Evolutionary conservation across 345 rosid species (phyloP), one percentile per base, ranked within the genome.

Genomic region (Syzygium oleosum): DNA sequence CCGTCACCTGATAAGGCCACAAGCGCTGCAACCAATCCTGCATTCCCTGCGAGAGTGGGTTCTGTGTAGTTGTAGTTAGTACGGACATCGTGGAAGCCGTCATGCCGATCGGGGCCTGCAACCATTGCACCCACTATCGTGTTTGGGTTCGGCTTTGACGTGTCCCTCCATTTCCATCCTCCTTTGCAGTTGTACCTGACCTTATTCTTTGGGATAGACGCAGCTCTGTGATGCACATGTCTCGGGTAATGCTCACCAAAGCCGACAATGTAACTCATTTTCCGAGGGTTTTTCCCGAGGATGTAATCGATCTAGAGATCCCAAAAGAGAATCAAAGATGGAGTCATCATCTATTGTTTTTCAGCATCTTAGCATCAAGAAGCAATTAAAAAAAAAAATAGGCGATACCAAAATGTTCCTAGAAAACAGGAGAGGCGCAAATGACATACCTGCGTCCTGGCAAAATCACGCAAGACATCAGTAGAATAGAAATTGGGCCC

Each of bases 101-200:
- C 99, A 3, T 84, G 97, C 91, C 90, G 94, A 90, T 97, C 99
- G 38, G 99, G 99, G 58, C 99, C 99, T 58, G 99, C 99, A 91
- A 98, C 99, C 99, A 98, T 96, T 84, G 99, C 99, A 89, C 99
- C 99, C 51, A 94, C 94, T 19, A 97, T 27, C 1, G 93, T 94
- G 89, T 98, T 97, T 4, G 99, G 99, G 92, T 97, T 94, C 77
- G 99, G 96, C 88, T 94, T 96, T 68, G 90, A 87, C 61, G 91
- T 90, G 93, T 98, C 99, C 92, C 98, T 94, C 98, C 96, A 98
- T 90, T 96, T 96, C 98, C 98, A 96, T 86, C 99, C 99, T 41
- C 99, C 99, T 91, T 94, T 95, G 91, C 99, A 97, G 91, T 90
- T 96, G 87, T 97, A 97, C 85, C 89, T 94, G 85, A 96, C 87